These are phyloP conservation scores for Coniochaeta hoffmannii DNA, from an alignment of 2,329 filamentous ascomycete genomes.

Conservation along the genomic window DNA sequence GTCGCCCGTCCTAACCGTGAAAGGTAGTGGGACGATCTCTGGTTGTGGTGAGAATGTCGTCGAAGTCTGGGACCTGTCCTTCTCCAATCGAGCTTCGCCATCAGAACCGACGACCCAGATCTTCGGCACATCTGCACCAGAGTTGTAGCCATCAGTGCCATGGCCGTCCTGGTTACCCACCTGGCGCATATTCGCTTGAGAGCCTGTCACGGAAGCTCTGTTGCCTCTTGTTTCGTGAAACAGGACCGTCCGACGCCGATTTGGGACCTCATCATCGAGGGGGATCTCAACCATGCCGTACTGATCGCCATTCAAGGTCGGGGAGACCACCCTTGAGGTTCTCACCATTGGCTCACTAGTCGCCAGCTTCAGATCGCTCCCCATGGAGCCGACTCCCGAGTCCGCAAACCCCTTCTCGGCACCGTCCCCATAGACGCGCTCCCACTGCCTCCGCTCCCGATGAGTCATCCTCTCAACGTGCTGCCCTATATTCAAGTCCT, in stretches of 20 bases:
- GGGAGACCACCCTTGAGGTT: not conserved
- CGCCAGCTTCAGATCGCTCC: conserved; percentile 17
- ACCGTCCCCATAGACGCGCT: conserved; percentile 64
- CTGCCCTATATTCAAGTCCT: conserved; percentile 65
- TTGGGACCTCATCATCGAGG: not conserved
- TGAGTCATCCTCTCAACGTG: conserved; percentile 56
- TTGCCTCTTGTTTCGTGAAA: conserved; percentile 10
- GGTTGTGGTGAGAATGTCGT: conserved; percentile 36
- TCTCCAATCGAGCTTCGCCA: conserved; percentile 22
- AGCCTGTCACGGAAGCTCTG: conserved; percentile 15
- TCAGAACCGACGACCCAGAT: conserved; percentile 20
- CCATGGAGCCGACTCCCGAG: conserved; percentile 43
- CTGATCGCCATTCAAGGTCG: not conserved
- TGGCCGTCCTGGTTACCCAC: not conserved
- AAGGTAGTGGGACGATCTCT: conserved; percentile 57
- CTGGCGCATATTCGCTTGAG: conserved; percentile 24
- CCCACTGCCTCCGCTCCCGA: conserved; percentile 64
- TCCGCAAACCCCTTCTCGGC: conserved; percentile 33
- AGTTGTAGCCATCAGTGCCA: not conserved
- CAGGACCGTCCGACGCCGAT: not conserved
- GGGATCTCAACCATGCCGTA: not conserved
- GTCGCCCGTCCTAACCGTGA: conserved; percentile 41
- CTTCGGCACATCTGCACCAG: conserved; percentile 18
- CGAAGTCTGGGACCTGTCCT: conserved; percentile 19
- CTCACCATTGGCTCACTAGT: not conserved